Conservation (phyloP, 192 early-diverging fungal species). For the Cetraspora pellucida region DNA sequence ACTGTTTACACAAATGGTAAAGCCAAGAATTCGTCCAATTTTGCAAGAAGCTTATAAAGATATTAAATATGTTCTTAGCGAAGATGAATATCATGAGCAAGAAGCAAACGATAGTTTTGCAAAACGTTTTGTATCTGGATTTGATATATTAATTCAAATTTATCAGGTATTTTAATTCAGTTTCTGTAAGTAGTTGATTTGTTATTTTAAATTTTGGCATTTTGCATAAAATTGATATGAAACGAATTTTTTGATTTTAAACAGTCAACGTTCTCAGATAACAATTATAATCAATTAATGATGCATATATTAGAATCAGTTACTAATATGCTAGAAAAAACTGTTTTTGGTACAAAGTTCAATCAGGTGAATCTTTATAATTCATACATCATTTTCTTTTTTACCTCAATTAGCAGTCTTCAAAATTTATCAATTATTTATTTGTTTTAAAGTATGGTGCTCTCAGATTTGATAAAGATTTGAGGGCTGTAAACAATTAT, state of each 20-base stretch:
- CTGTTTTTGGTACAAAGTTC: slow-evolving; percentile 83
- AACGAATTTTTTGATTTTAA: neutral
- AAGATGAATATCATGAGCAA: slow-evolving; percentile 88
- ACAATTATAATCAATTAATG: slow-evolving; percentile 72
- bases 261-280: slow-evolving; percentile 61
- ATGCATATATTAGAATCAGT: slow-evolving; percentile 69
- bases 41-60: slow-evolving; percentile 83
- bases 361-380: slow-evolving; percentile 63
- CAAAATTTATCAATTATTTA: slow-evolving; percentile 28
- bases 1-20: slow-evolving; percentile 74
- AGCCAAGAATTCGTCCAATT: slow-evolving; percentile 76
- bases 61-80: slow-evolving; percentile 85
- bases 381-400: neutral
- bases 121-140: slow-evolving; percentile 75
- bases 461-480: slow-evolving; percentile 90
- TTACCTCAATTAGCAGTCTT: no score
- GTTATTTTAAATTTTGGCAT: neutral
- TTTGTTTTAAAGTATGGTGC: slow-evolving; percentile 69
- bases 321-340: slow-evolving; percentile 83
- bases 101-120: slow-evolving; percentile 81
- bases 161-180: slow-evolving; percentile 55
- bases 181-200: neutral
- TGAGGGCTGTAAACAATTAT: slow-evolving; percentile 72
- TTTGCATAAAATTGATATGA: neutral
- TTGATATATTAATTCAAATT: slow-evolving; percentile 58